phyloP scores from a whole-genome alignment of 208 protist species.

The Trichomonas gallinae region DNA sequence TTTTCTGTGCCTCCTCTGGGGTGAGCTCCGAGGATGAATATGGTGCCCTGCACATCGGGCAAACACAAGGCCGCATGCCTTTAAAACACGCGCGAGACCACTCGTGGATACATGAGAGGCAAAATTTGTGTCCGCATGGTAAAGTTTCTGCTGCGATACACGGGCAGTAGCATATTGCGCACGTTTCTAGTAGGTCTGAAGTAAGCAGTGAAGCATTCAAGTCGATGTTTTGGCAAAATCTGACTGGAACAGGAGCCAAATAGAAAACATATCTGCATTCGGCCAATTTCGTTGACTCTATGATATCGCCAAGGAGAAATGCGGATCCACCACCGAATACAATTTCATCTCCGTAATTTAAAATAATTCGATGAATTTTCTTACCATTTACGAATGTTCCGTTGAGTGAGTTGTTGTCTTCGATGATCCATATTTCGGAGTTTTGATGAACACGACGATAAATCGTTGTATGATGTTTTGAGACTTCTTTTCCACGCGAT shows the following conservation, averaged over 20 bases:
- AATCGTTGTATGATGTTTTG: not conserved
- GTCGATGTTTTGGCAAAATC: not conserved
- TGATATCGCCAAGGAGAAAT: not conserved
- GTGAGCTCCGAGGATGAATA: not conserved
- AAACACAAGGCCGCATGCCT: not conserved
- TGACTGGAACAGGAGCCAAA: not conserved
- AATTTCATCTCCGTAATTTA: constrained; percentile 4
- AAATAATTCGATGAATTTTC: not conserved
- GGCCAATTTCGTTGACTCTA: not conserved
- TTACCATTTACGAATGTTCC: constrained; percentile 6
- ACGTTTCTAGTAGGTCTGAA: not conserved
- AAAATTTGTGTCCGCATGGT: not conserved
- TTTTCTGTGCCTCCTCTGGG: not conserved
- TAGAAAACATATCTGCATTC: not conserved
- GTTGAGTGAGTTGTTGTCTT: not conserved
- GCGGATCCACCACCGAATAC: not conserved
- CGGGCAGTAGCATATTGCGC: not conserved
- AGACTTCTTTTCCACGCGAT: not conserved
- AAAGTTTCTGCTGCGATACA: not conserved
- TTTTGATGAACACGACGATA: not conserved
- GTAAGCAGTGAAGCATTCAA: not conserved
- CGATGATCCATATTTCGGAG: not conserved
- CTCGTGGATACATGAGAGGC: not conserved
- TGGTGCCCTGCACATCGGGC: not conserved
- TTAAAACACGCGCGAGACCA: not conserved